phyloP scores from a whole-genome alignment of 2,329 filamentous ascomycete genomes.

The Dothideomycetes sp. region DNA sequence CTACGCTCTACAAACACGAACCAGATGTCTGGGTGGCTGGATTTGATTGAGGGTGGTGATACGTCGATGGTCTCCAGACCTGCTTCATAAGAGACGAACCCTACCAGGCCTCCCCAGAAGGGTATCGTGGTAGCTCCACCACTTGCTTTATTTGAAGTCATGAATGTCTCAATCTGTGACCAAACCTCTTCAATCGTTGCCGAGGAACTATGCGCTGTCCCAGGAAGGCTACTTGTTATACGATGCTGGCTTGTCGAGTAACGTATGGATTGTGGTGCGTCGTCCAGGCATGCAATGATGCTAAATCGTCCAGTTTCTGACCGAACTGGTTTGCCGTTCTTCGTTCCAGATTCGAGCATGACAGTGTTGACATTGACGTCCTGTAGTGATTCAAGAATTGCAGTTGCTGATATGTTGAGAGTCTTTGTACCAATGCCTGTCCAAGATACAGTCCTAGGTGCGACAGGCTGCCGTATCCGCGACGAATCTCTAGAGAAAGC shows the following conservation, averaged over 20 bases:
- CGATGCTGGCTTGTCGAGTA: conserved; percentile 10
- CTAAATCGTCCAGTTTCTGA: conserved; percentile 53
- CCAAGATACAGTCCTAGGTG: background rate
- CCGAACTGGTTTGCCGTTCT: conserved; percentile 27
- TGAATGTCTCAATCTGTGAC: conserved; percentile 22
- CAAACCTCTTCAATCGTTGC: conserved; percentile 6
- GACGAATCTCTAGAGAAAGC: conserved; percentile 3
- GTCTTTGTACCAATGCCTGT: background rate
- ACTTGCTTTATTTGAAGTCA: conserved; percentile 23
- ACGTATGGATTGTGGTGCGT: conserved; percentile 31
- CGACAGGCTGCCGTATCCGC: background rate
- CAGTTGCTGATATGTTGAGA: conserved; percentile 19
- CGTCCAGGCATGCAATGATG: conserved; percentile 59
- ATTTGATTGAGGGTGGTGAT: conserved; percentile 20
- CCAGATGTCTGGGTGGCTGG: conserved; percentile 56
- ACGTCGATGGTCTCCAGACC: conserved; percentile 54
- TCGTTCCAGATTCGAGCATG: conserved; percentile 37
- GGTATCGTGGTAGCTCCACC: conserved; percentile 32
- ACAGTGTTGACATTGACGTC: conserved; percentile 26
- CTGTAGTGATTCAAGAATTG: conserved; percentile 25
- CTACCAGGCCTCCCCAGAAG: conserved; percentile 77
- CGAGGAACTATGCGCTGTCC: background rate
- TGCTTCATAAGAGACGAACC: conserved; percentile 76
- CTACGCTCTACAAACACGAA: conserved; percentile 68
- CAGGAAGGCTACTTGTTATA: conserved; percentile 3